A percentile compares a stretch with the other conserved stretches of the same genome.
Evolutionary conservation across 2,329 filamentous ascomycete genomes (phyloP).

Genomic region (Beauveria rudraprayagi): DNA sequence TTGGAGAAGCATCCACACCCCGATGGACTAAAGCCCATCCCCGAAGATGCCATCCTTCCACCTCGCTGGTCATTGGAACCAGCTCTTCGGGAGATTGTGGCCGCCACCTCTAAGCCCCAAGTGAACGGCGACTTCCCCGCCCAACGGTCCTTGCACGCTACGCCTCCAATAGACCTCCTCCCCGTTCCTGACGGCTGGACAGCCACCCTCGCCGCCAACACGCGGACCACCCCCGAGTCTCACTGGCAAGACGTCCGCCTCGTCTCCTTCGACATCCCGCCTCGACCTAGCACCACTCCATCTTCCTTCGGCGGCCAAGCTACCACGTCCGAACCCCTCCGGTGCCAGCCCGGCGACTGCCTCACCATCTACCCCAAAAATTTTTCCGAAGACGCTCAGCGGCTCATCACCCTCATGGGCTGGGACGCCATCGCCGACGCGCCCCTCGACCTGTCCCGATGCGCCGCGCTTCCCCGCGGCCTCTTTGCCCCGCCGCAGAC

Average conservation of each 20-base stretch:
- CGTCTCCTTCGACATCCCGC: conserved; percentile 49
- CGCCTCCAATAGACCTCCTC: conserved; percentile 31
- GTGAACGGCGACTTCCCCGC: conserved; percentile 10
- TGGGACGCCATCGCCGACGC: conserved; percentile 69
- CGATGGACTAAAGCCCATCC: conserved; percentile 58
- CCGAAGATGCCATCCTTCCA: conserved; percentile 64
- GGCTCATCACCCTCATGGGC: conserved; percentile 67
- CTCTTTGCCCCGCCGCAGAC: conserved; percentile 31
- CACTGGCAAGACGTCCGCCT: conserved; percentile 96
- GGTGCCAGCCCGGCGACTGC: conserved; percentile 65
- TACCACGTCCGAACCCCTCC: conserved; percentile 16
- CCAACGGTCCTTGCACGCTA: conserved; percentile 12
- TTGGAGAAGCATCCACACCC: conserved; percentile 62
- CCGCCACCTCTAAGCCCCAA: neutral
- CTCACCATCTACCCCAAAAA: conserved; percentile 83
- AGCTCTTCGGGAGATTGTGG: conserved; percentile 14
- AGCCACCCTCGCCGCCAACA: conserved; percentile 57
- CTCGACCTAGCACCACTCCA: conserved; percentile 12
- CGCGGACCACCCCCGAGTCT: conserved; percentile 60
- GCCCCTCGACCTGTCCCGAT: conserved; percentile 45
- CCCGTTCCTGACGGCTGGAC: conserved; percentile 48
- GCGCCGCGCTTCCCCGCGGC: conserved; percentile 24
- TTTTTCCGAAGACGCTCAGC: conserved; percentile 69
- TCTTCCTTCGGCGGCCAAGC: neutral
- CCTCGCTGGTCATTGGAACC: conserved; percentile 51